A percentile compares a stretch with the other conserved stretches of the same genome.
These are phyloP conservation scores for Kurtzmaniella fragi DNA, from an alignment of 805 yeast species.

Conservation along the genomic window DNA sequence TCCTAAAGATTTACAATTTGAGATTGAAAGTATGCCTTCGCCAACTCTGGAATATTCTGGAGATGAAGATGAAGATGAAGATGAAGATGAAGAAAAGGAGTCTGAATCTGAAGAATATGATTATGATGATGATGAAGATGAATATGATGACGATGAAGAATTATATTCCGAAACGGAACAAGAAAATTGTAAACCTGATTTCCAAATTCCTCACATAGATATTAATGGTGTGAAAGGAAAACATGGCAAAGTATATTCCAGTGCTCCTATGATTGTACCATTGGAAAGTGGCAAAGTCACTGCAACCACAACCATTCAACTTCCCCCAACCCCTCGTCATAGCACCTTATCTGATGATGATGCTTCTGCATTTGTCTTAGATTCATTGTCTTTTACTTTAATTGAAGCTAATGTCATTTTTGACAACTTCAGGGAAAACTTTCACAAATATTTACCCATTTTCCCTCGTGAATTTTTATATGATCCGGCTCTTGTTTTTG, in stretches of 20 bases:
- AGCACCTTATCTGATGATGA: slow-evolving; percentile 45
- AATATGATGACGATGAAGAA: background rate
- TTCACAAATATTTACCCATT: slow-evolving; percentile 29
- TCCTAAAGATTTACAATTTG: background rate
- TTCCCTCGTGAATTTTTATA: slow-evolving; percentile 20
- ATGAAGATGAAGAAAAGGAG: background rate
- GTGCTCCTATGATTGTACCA: no score
- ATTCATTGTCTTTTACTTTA: slow-evolving; percentile 63
- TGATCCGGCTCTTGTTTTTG: slow-evolving; percentile 11
- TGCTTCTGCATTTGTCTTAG: slow-evolving; percentile 76
- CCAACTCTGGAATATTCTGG: background rate
- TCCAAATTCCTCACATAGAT: no score
- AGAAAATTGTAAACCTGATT: no score
- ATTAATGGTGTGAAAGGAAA: no score
- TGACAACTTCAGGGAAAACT: slow-evolving; percentile 21
- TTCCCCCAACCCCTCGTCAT: slow-evolving; percentile 13
- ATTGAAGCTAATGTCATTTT: slow-evolving; percentile 10
- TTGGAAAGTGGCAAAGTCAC: background rate
- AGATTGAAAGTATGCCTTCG: background rate
- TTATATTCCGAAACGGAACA: no score
- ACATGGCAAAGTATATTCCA: no score
- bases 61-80: background rate
- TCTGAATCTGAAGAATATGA: background rate
- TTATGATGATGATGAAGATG: background rate
- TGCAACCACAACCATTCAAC: slow-evolving; percentile 3